Evolutionary conservation across 352 stramenopile species (phyloP).

Genomic region (Phytophthora syringae): DNA sequence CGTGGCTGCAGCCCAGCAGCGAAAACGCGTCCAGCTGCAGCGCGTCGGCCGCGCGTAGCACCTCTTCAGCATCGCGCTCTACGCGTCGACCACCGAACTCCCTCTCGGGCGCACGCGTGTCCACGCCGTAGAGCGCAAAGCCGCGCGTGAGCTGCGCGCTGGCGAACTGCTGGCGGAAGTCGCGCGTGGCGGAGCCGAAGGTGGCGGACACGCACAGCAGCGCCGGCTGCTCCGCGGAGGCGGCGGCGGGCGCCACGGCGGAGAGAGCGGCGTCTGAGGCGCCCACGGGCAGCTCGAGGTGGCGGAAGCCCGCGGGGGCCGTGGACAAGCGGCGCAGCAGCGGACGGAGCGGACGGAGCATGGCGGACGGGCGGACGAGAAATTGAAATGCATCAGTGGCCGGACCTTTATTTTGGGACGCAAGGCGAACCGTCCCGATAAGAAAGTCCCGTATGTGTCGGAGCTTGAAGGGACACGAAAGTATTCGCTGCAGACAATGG

Average conservation of each 20-base stretch:
- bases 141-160: constrained; percentile 45
- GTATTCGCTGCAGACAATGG: constrained; percentile 33
- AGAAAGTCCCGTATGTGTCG: too few relatives aligned
- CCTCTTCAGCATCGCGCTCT: constrained; percentile 77
- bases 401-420: too few relatives aligned
- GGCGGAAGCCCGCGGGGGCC: constrained; percentile 25
- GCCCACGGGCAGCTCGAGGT: constrained; percentile 45
- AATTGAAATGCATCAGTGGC: too few relatives aligned
- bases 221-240: constrained; percentile 22
- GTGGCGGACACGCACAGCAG: constrained; percentile 76
- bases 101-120: constrained; percentile 53
- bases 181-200: constrained; percentile 64
- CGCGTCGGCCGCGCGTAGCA: constrained; percentile 60
- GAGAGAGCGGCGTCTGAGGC: constrained; percentile 51
- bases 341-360: constrained; percentile 20
- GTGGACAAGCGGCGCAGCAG: constrained; percentile 30
- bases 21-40: constrained; percentile 74
- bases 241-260: constrained; percentile 35
- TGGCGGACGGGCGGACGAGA: not conserved
- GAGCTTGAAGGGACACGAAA: not conserved
- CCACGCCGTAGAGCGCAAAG: constrained; percentile 73
- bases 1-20: constrained; percentile 77
- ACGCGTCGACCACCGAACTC: constrained; percentile 67
- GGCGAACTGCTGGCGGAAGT: constrained; percentile 68
- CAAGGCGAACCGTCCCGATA: too few relatives aligned